Conservation (phyloP, 441 rosid species). For the Daphne laureola region DNA sequence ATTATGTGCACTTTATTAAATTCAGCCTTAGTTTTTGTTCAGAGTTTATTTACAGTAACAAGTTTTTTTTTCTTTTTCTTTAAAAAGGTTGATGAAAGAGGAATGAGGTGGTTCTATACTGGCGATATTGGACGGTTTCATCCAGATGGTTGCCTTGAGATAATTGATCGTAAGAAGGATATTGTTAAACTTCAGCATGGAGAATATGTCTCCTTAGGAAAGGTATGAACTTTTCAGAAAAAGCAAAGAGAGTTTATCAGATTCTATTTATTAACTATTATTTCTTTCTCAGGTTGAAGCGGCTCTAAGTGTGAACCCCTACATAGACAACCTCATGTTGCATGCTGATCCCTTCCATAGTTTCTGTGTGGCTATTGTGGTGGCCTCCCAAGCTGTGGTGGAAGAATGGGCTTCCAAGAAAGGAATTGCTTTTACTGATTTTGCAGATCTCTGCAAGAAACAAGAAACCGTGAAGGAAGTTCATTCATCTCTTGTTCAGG, state of each 20-base stretch:
- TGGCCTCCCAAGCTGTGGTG: conserved; percentile 50
- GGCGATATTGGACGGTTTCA: conserved; percentile 92
- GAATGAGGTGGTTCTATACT: conserved; percentile 94
- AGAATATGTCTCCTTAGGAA: conserved; percentile 94
- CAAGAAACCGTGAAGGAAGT: conserved; percentile 64
- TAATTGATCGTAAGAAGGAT: conserved; percentile 90
- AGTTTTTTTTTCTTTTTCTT: too few relatives aligned
- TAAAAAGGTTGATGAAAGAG: conserved; percentile 94
- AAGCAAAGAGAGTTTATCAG: conserved; percentile 1
- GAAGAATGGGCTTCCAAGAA: conserved; percentile 80
- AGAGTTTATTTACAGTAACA: too few relatives aligned
- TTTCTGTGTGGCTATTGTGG: conserved; percentile 88
- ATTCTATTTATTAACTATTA: conserved; percentile 11
- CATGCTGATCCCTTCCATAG: conserved; percentile 90
- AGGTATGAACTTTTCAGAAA: conserved; percentile 33
- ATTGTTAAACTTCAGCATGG: conserved; percentile 97
- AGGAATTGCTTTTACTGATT: conserved; percentile 41
- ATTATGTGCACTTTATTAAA: background rate
- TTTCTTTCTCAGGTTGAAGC: conserved; percentile 70
- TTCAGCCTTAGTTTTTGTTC: background rate
- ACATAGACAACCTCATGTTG: conserved; percentile 78
- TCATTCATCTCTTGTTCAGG: conserved; percentile 66
- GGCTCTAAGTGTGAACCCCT: conserved; percentile 54
- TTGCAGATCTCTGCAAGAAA: conserved; percentile 54
- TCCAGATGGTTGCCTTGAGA: conserved; percentile 95